Evolutionary conservation across 1,139 yeast genomes (phyloP), one percentile per base, ranked within the genome.

Genomic region (Chernovozyma sophiae-reginae): DNA sequence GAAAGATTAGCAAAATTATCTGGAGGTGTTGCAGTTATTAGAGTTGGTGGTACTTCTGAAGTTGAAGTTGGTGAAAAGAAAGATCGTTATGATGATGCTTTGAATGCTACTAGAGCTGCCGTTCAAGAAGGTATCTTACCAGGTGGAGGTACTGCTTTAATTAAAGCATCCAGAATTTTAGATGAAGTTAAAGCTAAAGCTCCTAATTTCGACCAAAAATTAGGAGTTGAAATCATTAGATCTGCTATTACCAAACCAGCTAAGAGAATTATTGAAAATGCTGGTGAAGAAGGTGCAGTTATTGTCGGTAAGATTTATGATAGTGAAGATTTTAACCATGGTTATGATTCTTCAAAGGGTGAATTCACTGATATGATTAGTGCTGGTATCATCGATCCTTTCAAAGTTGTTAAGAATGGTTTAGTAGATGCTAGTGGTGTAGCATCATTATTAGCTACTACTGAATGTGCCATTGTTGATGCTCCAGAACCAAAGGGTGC

Each of bases 11-110:
- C 99, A 55, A 92, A 92, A 74, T 80, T 92, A 52, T 86, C 96
- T 37, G 99, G 99, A 43, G 98, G 98, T 79, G 98, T 92, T 62
- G 99, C 99, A 47, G 98, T 94, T 50, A 77, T 92, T 57, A 86
- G 85, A 76, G 98, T 92, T 45, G 99, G 99, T 64, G 99, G 99
- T 53, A 68, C 98, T 37, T 87, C 96, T 19, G 99, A 92, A 72
- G 89, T 92, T 52, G 99, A 92, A 74, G 99, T 92, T 51, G 95
- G 97, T 60, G 99, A 92, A 76, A 94, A 92, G 96, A 92, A 92
- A 76, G 99, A 92, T 66, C 89, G 99, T 73, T 94, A 90, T 61
- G 98, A 94, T 56, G 99, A 92, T 72, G 98, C 99, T 34, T 79
- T 92, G 60, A 92, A 94, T 64, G 98, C 99, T 43, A 94, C 98